Conservation (phyloP, 176 grass and related monocot genomes). For the Zea luxurians region DNA sequence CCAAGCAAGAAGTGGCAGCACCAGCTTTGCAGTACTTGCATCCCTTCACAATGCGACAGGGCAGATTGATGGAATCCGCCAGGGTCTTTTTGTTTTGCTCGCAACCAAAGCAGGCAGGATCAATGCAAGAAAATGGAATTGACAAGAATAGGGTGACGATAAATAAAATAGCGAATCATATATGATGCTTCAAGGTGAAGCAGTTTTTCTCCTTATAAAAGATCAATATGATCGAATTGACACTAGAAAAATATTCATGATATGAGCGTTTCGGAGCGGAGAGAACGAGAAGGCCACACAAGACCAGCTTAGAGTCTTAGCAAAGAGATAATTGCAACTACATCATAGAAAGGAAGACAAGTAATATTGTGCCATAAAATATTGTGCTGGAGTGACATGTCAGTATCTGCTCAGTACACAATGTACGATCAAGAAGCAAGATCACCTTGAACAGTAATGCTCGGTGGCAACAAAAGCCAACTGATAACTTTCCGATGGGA, state of each 20-base stretch:
- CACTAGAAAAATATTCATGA: background rate
- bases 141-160: background rate
- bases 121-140: background rate
- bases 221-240: background rate
- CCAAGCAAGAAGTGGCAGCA: slow-evolving; percentile 67
- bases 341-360: background rate
- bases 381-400: background rate
- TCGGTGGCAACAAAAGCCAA: slow-evolving; percentile 74
- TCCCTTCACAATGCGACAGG: slow-evolving; percentile 74
- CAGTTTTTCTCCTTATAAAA: background rate
- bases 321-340: background rate
- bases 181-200: background rate
- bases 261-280: background rate
- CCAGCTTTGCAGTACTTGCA: slow-evolving; percentile 70
- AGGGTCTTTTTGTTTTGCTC: slow-evolving; percentile 44
- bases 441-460: slow-evolving; percentile 77
- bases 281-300: background rate
- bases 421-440: slow-evolving; percentile 5
- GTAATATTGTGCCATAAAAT: background rate
- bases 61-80: slow-evolving; percentile 66
- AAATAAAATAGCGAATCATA: slow-evolving; percentile 21
- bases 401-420: background rate
- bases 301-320: slow-evolving; percentile 10
- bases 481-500: slow-evolving; percentile 71
- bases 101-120: slow-evolving; percentile 27